Evolutionary conservation across 2,329 filamentous ascomycete species (phyloP).

Genomic region (Fusarium avenaceum): DNA sequence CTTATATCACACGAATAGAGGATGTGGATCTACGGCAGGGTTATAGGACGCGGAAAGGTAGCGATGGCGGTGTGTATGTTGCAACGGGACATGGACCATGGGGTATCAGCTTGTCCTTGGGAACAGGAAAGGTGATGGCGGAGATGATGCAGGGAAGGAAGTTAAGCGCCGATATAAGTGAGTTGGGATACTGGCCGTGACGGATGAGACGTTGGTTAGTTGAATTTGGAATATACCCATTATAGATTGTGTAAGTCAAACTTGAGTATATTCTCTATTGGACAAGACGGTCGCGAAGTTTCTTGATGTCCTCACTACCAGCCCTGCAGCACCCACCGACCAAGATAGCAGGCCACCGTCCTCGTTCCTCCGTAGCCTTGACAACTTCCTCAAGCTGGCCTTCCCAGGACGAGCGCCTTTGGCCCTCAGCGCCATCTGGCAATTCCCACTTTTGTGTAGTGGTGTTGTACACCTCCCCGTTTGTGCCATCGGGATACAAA

Average conservation of each 20-base stretch:
- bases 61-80: conserved; percentile 75
- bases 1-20: conserved; percentile 71
- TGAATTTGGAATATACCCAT: not conserved
- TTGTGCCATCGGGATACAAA: conserved; percentile 77
- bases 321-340: conserved; percentile 69
- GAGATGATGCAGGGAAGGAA: conserved; percentile 74
- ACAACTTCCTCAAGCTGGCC: conserved; percentile 60
- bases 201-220: not conserved
- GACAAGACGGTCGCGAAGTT: conserved; percentile 47
- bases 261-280: conserved; percentile 1
- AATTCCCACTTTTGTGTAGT: conserved; percentile 71
- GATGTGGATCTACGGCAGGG: conserved; percentile 68
- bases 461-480: conserved; percentile 76
- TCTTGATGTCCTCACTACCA: conserved; percentile 53
- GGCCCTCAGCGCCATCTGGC: conserved; percentile 46
- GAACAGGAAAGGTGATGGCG: conserved; percentile 78
- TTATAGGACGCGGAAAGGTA: conserved; percentile 57
- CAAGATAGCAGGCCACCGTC: conserved; percentile 61
- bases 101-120: conserved; percentile 75
- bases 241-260: not conserved
- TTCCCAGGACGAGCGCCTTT: conserved; percentile 59
- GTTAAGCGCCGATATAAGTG: conserved; percentile 69
- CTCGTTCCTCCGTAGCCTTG: conserved; percentile 52
- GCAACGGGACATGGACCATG: conserved; percentile 82
- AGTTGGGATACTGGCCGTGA: conserved; percentile 36